Conservation (phyloP, 2,329 filamentous ascomycete genomes). For the Rhynchosporium secalis region DNA sequence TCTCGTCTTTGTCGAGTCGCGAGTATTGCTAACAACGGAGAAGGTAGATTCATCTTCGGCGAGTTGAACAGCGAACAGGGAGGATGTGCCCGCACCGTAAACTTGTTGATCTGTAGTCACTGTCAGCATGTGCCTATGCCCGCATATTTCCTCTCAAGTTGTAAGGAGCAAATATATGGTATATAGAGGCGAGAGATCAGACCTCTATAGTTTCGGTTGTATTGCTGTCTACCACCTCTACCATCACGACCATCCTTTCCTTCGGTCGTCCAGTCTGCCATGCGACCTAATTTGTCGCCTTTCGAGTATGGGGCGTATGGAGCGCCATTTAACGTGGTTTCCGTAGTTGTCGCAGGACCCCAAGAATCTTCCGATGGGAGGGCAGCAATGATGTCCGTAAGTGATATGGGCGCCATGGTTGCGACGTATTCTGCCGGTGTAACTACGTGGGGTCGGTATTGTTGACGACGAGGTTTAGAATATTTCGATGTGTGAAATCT, state of each 20-base stretch:
- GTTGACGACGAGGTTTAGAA: slow-evolving; percentile 23
- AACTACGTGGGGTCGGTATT: slow-evolving; percentile 8
- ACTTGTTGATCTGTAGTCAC: slow-evolving; percentile 79
- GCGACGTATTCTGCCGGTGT: slow-evolving; percentile 24
- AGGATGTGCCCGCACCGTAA: slow-evolving; percentile 85
- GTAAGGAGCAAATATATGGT: slow-evolving; percentile 17
- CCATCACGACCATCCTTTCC: slow-evolving; percentile 77
- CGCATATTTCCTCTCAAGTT: not conserved
- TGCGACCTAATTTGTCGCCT: slow-evolving; percentile 96
- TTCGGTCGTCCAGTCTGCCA: slow-evolving; percentile 97
- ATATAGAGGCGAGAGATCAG: slow-evolving; percentile 36
- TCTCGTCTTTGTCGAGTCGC: slow-evolving; percentile 80
- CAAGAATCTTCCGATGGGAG: slow-evolving; percentile 78
- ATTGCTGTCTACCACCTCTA: slow-evolving; percentile 78
- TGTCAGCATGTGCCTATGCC: slow-evolving; percentile 15
- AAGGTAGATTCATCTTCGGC: slow-evolving; percentile 97
- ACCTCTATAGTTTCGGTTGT: slow-evolving; percentile 94
- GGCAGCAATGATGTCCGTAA: slow-evolving; percentile 67
- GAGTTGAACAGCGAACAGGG: slow-evolving; percentile 84
- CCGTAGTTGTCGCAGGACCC: slow-evolving; percentile 79
- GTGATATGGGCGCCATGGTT: slow-evolving; percentile 54
- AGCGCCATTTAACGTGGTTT: slow-evolving; percentile 90
- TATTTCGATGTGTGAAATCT: slow-evolving; percentile 33
- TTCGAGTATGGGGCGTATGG: slow-evolving; percentile 98
- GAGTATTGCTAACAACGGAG: slow-evolving; percentile 94